These are phyloP conservation scores for Phlegmacium glaucopus DNA, from an alignment of 768 basidiomycete genomes.

Conservation along the genomic window DNA sequence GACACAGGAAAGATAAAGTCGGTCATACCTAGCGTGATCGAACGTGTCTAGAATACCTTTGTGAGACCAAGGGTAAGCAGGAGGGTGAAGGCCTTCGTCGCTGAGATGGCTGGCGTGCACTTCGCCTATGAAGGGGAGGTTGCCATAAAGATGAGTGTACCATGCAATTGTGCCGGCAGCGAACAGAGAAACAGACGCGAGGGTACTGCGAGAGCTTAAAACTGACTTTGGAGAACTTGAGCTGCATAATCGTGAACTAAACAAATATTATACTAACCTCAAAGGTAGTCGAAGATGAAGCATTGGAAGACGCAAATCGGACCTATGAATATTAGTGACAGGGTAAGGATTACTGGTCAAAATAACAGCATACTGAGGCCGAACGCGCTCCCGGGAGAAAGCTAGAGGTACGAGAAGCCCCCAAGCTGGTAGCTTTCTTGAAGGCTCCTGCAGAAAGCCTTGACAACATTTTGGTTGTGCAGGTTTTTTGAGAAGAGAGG, in stretches of 20 bases:
- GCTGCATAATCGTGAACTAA: background rate
- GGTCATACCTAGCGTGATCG: conserved; percentile 88
- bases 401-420: conserved; percentile 42
- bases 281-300: conserved; percentile 51
- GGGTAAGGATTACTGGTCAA: conserved; percentile 13
- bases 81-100: conserved; percentile 92
- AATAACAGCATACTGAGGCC: conserved; percentile 42
- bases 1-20: conserved; percentile 12
- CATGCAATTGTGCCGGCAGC: conserved; percentile 90
- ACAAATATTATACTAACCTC: conserved; percentile 47
- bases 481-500: conserved; percentile 43
- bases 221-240: conserved; percentile 44
- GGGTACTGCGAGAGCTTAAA: conserved; percentile 66
- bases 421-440: conserved; percentile 49
- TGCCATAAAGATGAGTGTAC: conserved; percentile 95
- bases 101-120: conserved; percentile 90
- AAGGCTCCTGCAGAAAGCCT: conserved; percentile 77
- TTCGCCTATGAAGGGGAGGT: conserved; percentile 85
- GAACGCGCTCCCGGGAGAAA: conserved; percentile 42
- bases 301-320: conserved; percentile 69
- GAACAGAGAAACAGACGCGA: conserved; percentile 71
- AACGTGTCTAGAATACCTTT: conserved; percentile 86
- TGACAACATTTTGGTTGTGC: conserved; percentile 66
- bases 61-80: conserved; percentile 88
- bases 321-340: conserved; percentile 39